Evolutionary conservation across 1,284 basidiomycete genomes (phyloP).

Genomic region (Ganoderma leucocontextum): DNA sequence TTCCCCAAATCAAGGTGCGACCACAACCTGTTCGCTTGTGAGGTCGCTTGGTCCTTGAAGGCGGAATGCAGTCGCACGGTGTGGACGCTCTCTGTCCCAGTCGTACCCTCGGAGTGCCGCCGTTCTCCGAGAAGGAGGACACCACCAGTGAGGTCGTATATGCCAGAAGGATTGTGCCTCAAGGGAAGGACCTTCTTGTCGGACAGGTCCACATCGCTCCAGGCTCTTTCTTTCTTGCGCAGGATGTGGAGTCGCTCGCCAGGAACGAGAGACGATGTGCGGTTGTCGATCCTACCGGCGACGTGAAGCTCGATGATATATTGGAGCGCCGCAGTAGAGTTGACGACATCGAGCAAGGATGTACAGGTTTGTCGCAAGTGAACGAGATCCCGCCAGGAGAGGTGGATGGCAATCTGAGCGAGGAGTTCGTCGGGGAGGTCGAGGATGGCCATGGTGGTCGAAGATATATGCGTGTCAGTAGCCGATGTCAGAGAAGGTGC

Average conservation of each 20-base stretch:
- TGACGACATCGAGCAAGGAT: constrained; percentile 39
- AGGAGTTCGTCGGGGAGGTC: constrained; percentile 49
- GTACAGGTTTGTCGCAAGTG: constrained; percentile 34
- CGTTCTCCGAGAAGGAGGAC: constrained; percentile 49
- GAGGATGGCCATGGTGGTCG: constrained; percentile 29
- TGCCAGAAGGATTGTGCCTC: constrained; percentile 37
- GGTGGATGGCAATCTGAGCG: constrained; percentile 40
- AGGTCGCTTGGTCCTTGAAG: not conserved
- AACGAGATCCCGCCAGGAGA: constrained; percentile 33
- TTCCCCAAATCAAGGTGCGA: constrained; percentile 40
- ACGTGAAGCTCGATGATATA: constrained; percentile 43
- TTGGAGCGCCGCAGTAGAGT: constrained; percentile 42
- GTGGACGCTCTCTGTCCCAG: constrained; percentile 27
- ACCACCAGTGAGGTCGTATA: constrained; percentile 54
- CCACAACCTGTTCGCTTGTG: constrained; percentile 38
- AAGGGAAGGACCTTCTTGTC: constrained; percentile 20
- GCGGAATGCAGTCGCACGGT: constrained; percentile 23
- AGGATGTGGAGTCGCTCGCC: constrained; percentile 43
- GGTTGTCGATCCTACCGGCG: constrained; percentile 44
- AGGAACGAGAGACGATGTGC: constrained; percentile 33
- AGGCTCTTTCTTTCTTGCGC: constrained; percentile 25
- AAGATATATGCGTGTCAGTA: not conserved
- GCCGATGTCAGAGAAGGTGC: not conserved
- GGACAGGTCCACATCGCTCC: constrained; percentile 36
- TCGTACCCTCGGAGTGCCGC: constrained; percentile 12